phyloP scores from a whole-genome alignment of 1,284 basidiomycete species.

The Rhodotorula sp. region DNA sequence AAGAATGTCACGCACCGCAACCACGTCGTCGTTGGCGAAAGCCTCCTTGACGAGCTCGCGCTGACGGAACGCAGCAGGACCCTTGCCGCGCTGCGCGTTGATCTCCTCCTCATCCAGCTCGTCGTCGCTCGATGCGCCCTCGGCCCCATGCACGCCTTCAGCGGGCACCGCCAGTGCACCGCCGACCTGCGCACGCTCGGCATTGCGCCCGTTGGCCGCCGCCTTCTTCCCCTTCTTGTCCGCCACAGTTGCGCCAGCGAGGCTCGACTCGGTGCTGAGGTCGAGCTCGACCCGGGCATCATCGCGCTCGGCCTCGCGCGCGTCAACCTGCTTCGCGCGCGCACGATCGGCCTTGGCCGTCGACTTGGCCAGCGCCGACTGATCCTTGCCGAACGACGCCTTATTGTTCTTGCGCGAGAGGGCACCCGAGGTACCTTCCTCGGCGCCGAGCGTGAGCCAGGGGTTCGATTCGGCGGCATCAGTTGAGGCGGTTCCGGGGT shows the following conservation, averaged over 20 bases:
- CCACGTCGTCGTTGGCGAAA: conserved; percentile 94
- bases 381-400: conserved; percentile 65
- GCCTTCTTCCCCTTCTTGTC: conserved; percentile 29
- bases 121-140: conserved; percentile 23
- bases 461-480: conserved; percentile 59
- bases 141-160: conserved; percentile 12
- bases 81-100: conserved; percentile 49
- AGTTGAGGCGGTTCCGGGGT: conserved; percentile 22
- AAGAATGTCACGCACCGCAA: conserved; percentile 62
- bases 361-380: conserved; percentile 46
- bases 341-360: conserved; percentile 39
- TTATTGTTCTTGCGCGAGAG: conserved; percentile 66
- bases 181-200: conserved; percentile 46
- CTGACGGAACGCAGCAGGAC: conserved; percentile 72
- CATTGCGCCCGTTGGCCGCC: conserved; percentile 50
- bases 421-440: conserved; percentile 49
- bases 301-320: conserved; percentile 63
- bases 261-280: conserved; percentile 5
- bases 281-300: conserved; percentile 78
- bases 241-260: conserved; percentile 53
- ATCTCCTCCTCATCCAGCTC: conserved; percentile 61
- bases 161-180: conserved; percentile 10
- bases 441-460: conserved; percentile 61
- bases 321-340: conserved; percentile 35
- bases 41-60: conserved; percentile 87